phyloP scores from a whole-genome alignment of 345 rosid genomes.

The Pugionium cornutum region DNA sequence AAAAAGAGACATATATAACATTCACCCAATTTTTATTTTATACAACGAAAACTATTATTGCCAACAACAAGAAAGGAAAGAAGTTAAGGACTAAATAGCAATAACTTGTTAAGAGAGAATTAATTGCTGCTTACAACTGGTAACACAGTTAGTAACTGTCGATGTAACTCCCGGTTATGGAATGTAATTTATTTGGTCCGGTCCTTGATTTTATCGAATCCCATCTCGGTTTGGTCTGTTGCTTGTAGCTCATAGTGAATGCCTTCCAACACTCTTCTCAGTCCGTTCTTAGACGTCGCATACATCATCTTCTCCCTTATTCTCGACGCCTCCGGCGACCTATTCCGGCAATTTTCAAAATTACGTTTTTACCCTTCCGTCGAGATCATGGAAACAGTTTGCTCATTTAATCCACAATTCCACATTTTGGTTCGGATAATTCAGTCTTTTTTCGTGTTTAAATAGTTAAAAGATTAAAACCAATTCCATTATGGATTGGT shows the following conservation, averaged over 20 bases:
- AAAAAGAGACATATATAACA: slow-evolving; percentile 1
- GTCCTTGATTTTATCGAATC: slow-evolving; percentile 75
- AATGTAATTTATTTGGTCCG: slow-evolving; percentile 52
- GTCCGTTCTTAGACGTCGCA: slow-evolving; percentile 83
- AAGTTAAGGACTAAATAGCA: slow-evolving; percentile 34
- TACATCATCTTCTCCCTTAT: slow-evolving; percentile 85
- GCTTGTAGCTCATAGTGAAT: slow-evolving; percentile 91
- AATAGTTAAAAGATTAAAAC: too few species aligned
- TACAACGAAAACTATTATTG: slow-evolving; percentile 10
- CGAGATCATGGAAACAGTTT: too few species aligned
- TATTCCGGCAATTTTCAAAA: slow-evolving; percentile 17
- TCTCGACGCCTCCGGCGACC: slow-evolving; percentile 87
- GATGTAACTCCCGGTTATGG: slow-evolving; percentile 30
- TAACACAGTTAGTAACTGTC: slow-evolving; percentile 5
- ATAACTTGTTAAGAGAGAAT: slow-evolving; percentile 4
- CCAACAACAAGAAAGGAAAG: slow-evolving; percentile 1
- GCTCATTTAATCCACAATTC: too few species aligned
- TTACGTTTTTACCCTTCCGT: neutral
- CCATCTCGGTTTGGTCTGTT: slow-evolving; percentile 96
- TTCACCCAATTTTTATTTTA: neutral
- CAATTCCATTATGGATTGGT: neutral
- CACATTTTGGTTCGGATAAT: too few species aligned
- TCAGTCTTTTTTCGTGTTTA: too few species aligned
- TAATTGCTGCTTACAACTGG: slow-evolving; percentile 15
- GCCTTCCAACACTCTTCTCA: slow-evolving; percentile 85